Evolutionary conservation across 805 yeast species (phyloP).

Genomic region (Wickerhamiella bombiphila): DNA sequence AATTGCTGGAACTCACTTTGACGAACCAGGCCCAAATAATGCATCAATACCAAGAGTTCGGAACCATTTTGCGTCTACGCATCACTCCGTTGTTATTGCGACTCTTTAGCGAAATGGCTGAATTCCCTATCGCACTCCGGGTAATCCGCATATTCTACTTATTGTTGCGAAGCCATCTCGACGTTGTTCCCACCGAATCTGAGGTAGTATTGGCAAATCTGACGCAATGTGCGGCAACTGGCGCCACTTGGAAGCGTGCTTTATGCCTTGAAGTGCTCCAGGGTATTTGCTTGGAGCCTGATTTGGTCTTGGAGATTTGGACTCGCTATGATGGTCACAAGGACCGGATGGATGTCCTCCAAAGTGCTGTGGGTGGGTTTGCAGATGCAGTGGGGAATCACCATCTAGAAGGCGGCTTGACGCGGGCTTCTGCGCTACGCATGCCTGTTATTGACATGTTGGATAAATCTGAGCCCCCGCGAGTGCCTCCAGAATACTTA

Average conservation of each 20-base stretch:
- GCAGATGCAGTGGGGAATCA: constrained; percentile 5
- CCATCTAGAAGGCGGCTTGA: neutral
- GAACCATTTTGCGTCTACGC: constrained; percentile 47
- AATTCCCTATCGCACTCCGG: constrained; percentile 59
- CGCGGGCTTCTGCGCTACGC: constrained; percentile 1
- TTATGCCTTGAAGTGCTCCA: constrained; percentile 61
- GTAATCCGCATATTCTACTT: constrained; percentile 57
- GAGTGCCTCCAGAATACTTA: constrained; percentile 46
- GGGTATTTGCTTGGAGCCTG: constrained; percentile 42
- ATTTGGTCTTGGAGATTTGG: constrained; percentile 38
- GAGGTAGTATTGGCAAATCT: constrained; percentile 67
- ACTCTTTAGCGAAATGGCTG: constrained; percentile 38
- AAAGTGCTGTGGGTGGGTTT: constrained; percentile 6
- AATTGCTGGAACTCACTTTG: constrained; percentile 65
- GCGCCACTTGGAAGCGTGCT: constrained; percentile 59
- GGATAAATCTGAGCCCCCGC: constrained; percentile 70
- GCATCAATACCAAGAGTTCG: constrained; percentile 45
- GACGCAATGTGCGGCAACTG: constrained; percentile 51
- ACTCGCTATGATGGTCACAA: constrained; percentile 44
- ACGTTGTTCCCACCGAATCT: constrained; percentile 53
- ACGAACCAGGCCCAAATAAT: constrained; percentile 48
- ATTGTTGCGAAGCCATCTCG: constrained; percentile 46
- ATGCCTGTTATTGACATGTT: constrained; percentile 43
- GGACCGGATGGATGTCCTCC: constrained; percentile 18
- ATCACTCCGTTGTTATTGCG: constrained; percentile 66